A percentile compares a stretch with the other conserved stretches of the same genome.
phyloP scores from a whole-genome alignment of 768 basidiomycete genomes.

The Chiua virens region DNA sequence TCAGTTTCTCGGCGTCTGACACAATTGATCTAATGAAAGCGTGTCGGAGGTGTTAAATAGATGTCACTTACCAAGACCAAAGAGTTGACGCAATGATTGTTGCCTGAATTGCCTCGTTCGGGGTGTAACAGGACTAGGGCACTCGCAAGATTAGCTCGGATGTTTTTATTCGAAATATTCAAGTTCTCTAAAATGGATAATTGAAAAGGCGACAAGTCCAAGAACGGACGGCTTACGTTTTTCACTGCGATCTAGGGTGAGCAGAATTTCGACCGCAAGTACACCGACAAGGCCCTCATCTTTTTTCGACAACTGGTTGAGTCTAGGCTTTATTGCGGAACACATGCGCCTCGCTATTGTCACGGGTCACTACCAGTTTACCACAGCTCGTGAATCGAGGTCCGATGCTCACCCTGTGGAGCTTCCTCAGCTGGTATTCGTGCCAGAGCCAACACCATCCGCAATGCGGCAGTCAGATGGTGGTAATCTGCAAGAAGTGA shows the following conservation, averaged over 20 bases:
- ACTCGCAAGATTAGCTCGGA: constrained; percentile 19
- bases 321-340: constrained; percentile 4
- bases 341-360: background rate
- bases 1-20: constrained; percentile 5
- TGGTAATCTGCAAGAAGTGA: constrained; percentile 2
- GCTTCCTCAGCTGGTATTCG: too few species aligned
- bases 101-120: background rate
- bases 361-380: background rate
- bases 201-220: too few species aligned
- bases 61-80: too few species aligned
- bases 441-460: too few species aligned
- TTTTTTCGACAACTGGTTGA: too few species aligned
- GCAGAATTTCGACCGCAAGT: constrained; percentile 15
- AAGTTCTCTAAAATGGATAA: constrained; percentile 3
- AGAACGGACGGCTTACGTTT: constrained; percentile 2
- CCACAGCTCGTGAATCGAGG: background rate
- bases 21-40: too few species aligned
- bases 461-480: constrained; percentile 13
- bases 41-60: too few species aligned
- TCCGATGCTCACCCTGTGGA: constrained; percentile 8
- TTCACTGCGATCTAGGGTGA: constrained; percentile 4
- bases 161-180: background rate
- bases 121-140: constrained; percentile 9
- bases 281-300: constrained; percentile 3
- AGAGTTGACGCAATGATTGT: too few species aligned